Conservation (phyloP, 139 green algal genomes). For the Tetradesmus obliquus region DNA sequence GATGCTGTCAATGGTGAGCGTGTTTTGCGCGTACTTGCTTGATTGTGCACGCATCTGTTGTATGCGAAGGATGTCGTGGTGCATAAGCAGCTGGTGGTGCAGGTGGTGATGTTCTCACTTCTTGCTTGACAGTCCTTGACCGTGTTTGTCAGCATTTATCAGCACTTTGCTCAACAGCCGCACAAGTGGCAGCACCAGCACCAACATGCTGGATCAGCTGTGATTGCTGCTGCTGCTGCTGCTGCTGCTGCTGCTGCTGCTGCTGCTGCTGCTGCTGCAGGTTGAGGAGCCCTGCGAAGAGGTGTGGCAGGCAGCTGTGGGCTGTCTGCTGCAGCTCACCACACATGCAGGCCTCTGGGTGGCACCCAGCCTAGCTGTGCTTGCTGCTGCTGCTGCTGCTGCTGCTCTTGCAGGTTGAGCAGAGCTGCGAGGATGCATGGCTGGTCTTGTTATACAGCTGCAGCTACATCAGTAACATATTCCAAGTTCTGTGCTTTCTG, state of each 20-base stretch:
- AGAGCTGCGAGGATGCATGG: no score
- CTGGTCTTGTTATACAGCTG: no score
- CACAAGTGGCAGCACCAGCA: neutral
- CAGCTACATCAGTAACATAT: no score
- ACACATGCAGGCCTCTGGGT: neutral
- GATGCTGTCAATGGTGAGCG: constrained; percentile 55
- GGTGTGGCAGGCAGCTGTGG: neutral
- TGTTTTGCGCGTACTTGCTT: neutral
- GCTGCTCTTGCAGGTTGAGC: constrained; percentile 69
- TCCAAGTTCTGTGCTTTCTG: no score
- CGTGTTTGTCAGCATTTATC: no score
- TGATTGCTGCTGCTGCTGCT: neutral
- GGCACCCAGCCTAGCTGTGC: no score
- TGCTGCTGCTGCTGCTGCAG: constrained; percentile 16
- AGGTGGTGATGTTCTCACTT: neutral
- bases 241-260: constrained; percentile 49
- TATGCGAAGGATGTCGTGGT: neutral
- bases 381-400: neutral
- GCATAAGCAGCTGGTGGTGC: neutral
- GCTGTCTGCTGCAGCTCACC: neutral
- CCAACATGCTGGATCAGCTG: neutral
- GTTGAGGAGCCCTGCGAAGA: neutral
- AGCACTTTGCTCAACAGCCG: no score
- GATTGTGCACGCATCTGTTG: neutral
- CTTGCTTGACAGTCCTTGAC: neutral